Conservation (phyloP, 768 basidiomycete genomes). For the Tephrocybe sp. region DNA sequence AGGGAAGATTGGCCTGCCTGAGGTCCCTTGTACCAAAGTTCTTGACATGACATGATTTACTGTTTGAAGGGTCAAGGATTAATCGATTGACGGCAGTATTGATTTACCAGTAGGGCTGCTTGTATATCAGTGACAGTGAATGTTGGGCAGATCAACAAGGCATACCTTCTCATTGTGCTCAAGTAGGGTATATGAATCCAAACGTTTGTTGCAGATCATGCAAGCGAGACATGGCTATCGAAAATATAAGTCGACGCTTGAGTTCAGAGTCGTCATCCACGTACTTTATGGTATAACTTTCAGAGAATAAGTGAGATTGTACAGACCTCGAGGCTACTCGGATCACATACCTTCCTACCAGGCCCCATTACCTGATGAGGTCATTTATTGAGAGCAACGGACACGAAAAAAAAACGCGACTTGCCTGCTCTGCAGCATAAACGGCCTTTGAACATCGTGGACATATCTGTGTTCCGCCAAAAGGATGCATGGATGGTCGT, state of each 20-base stretch:
- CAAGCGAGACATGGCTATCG: slow-evolving; percentile 78
- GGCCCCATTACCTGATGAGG: slow-evolving; percentile 73
- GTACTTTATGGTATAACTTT: slow-evolving; percentile 80
- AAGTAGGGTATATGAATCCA: slow-evolving; percentile 74
- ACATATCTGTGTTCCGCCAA: slow-evolving; percentile 70
- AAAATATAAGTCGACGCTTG: background rate
- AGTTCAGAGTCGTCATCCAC: background rate
- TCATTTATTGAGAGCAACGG: slow-evolving; percentile 9
- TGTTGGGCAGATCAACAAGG: slow-evolving; percentile 7
- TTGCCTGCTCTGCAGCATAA: slow-evolving; percentile 87
- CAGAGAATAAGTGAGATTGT: slow-evolving; percentile 8
- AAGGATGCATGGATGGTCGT: slow-evolving; percentile 58
- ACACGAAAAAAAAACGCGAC: slow-evolving; percentile 15
- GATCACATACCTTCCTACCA: slow-evolving; percentile 71
- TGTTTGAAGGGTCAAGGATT: slow-evolving; percentile 27
- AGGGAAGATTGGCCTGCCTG: slow-evolving; percentile 68
- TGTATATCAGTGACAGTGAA: background rate
- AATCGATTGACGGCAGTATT: background rate
- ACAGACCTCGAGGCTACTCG: slow-evolving; percentile 2
- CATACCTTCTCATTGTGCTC: slow-evolving; percentile 84
- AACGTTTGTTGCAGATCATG: slow-evolving; percentile 69
- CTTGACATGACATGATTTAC: slow-evolving; percentile 82
- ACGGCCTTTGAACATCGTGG: slow-evolving; percentile 75
- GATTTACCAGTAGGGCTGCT: slow-evolving; percentile 53
- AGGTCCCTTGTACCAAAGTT: slow-evolving; percentile 77